Conservation (phyloP, 2,329 filamentous ascomycete species). For the Ceratocystis diversiconidia region DNA sequence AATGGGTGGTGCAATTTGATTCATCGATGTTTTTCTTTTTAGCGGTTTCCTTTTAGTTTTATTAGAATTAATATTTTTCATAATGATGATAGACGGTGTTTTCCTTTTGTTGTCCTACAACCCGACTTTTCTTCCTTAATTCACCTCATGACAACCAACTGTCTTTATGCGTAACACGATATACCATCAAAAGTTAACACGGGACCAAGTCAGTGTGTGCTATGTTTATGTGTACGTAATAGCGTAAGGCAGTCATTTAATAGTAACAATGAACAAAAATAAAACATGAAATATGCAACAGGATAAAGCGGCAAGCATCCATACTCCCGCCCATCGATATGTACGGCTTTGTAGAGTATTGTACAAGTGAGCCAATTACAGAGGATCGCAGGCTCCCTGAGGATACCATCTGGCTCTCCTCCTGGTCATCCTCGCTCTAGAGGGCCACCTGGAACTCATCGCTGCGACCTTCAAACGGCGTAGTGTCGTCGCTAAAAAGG, state of each 20-base stretch:
- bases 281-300: background rate
- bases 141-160: background rate
- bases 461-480: constrained; percentile 55
- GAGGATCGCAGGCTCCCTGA: background rate
- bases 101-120: background rate
- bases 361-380: background rate
- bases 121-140: background rate
- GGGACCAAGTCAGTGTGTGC: background rate
- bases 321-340: background rate
- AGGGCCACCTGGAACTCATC: constrained; percentile 32
- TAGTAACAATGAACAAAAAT: background rate
- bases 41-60: too few relatives aligned
- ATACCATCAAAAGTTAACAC: background rate
- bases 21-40: too few relatives aligned
- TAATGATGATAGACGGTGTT: constrained; percentile 14
- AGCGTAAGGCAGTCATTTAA: background rate
- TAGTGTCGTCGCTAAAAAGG: constrained; percentile 40
- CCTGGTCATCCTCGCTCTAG: background rate
- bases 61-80: background rate
- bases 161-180: background rate
- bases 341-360: background rate
- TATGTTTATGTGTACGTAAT: background rate
- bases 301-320: background rate
- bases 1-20: too few relatives aligned
- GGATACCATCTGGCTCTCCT: background rate